Conservation (phyloP, 139 green algal genomes). For the Nannochloris sp. region DNA sequence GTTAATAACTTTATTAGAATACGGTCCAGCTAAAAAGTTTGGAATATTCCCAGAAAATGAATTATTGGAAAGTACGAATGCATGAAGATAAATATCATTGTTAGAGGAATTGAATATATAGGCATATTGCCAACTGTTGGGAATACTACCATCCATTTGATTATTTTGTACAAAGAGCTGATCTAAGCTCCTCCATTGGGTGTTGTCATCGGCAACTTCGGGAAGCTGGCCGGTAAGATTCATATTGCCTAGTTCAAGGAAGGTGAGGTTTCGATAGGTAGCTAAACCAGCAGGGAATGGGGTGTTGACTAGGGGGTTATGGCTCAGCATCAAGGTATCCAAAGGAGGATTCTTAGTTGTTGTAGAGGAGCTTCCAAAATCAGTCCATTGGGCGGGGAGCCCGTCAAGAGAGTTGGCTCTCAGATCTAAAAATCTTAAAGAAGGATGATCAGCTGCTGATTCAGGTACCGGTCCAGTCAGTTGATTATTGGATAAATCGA, state of each 20-base stretch:
- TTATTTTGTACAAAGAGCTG: constrained; percentile 1
- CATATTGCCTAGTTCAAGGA: background rate
- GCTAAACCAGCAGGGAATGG: constrained; percentile 1
- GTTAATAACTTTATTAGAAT: background rate
- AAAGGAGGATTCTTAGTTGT: background rate
- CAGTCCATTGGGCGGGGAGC: background rate
- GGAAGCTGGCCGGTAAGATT: background rate
- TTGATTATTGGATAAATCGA: background rate
- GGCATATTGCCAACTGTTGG: constrained; percentile 3
- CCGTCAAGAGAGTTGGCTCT: background rate
- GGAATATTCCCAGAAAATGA: background rate
- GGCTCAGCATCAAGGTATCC: background rate
- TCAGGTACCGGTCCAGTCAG: background rate
- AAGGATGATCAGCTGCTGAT: background rate
- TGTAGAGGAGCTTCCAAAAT: background rate
- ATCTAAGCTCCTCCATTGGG: background rate
- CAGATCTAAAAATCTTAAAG: background rate
- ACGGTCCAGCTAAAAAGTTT: background rate
- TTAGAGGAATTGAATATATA: background rate
- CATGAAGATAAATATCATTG: background rate
- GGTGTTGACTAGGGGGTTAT: background rate
- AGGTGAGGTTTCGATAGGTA: background rate
- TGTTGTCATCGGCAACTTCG: background rate
- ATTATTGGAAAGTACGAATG: constrained; percentile 1
- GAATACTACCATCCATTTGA: background rate